Base-by-base conservation (phyloP, 768 basidiomycete species). In the Rhodotorula graminis region DNA sequence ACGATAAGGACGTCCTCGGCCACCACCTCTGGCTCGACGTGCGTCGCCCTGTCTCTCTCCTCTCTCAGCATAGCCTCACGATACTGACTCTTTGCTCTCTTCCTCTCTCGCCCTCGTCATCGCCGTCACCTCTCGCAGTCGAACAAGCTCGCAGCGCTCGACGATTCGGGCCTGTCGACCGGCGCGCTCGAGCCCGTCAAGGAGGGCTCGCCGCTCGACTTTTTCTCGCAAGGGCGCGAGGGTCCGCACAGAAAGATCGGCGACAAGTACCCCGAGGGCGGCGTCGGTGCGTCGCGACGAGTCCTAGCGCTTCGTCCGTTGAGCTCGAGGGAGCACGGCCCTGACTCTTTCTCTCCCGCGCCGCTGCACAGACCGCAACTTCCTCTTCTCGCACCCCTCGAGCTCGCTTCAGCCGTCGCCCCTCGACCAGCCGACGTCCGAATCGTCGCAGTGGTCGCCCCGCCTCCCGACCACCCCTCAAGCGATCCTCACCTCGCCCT, bases 11-110 rank as follows among this genome's bases (percentile, higher is more conserved):
- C 29, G 63, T 69, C 42, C 63, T 68, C 46, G 16, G 12, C 11
- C 71, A 72, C 63, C 40, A 25, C 16, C 71, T 72, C 33, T 72
- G 46, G 50, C 59, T 72, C 46, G 72, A 47, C 56, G 71, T 72
- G 49, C 33, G 71, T 27, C 33, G 31, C 9, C 37, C 9, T 4
- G 37, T 37, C 37, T 37, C 37, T 4, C 37, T 37, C 37, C 5
- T 37, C 37, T n/a, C n/a, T n/a, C n/a, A n/a, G n/a, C n/a, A n/a
- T n/a, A n/a, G n/a, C n/a, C n/a, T n/a, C n/a, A n/a, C n/a, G n/a
- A n/a, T n/a, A n/a, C n/a, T n/a, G n/a, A n/a, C 5, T 37, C 37
- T 37, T 37, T 37, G 5, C 37, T 37, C 37, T 37, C 37, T 18
- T 40, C n/a, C 21, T 33, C 25, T 59, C 18, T 58, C 18, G 31